Evolutionary conservation across 169 alveolate species (phyloP).

Genomic region (Eimeria acervulina): DNA sequence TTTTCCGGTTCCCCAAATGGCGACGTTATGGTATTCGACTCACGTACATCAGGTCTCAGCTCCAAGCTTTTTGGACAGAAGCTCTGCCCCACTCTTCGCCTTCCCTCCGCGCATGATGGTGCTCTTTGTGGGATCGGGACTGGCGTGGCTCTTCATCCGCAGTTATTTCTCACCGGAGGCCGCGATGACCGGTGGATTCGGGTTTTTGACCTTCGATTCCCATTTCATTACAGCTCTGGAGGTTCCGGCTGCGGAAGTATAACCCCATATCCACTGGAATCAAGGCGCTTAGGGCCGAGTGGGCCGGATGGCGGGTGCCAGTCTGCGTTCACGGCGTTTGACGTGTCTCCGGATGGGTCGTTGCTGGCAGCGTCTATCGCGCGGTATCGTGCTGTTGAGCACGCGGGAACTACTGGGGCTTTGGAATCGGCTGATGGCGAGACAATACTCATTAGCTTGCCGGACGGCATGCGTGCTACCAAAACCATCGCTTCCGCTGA

Average conservation of each 20-base stretch:
- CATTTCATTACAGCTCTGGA: constrained; percentile 80
- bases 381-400: constrained; percentile 19
- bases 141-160: constrained; percentile 64
- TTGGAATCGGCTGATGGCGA: constrained; percentile 70
- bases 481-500: constrained; percentile 82
- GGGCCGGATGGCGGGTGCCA: constrained; percentile 7
- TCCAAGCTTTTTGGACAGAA: constrained; percentile 47
- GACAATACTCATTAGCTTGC: constrained; percentile 60
- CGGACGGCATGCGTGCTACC: constrained; percentile 61
- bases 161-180: constrained; percentile 74
- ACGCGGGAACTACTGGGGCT: not conserved
- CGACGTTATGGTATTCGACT: constrained; percentile 50
- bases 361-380: constrained; percentile 71
- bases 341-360: constrained; percentile 80
- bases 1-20: constrained; percentile 61
- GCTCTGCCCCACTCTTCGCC: constrained; percentile 62
- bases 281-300: constrained; percentile 65
- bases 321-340: constrained; percentile 51
- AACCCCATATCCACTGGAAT: constrained; percentile 79
- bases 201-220: constrained; percentile 80
- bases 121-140: constrained; percentile 70
- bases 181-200: constrained; percentile 81
- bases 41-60: constrained; percentile 39
- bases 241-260: not conserved
- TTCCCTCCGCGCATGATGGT: constrained; percentile 77